Evolutionary conservation across 2,329 filamentous ascomycete species (phyloP), one percentile per base, ranked within the genome.

Genomic region (Penicillium palitans): DNA sequence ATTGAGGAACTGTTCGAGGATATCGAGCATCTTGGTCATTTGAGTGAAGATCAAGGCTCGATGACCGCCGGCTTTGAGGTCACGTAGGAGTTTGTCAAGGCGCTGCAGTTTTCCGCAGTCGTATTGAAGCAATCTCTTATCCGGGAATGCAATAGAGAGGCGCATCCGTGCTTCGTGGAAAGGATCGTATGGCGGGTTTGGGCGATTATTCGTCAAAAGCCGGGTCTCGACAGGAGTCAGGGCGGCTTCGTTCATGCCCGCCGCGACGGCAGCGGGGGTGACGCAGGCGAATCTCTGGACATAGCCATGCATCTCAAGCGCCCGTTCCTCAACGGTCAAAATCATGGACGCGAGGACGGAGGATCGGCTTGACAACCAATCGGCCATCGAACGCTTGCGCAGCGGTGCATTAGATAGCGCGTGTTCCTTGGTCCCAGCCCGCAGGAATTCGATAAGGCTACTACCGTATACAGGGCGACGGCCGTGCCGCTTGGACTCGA

Each of bases 1-100:
- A 71, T 97, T 98, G 66, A 99, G 85, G 72, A 99, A 99, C 66
- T 95, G 92, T 74, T 99, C 95, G 2, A 99, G 83, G 55, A 99
- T 96, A 73, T 99, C 93, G 19, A 99, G 83, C 46, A 98, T 95
- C 74, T 96, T 96, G 47, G 95, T 98, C 95, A 99, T 99, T 71
- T 99, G 95, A 0, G 96, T 98, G 76, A 99, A 99, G 72, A 99
- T 99, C 51, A 99, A 82, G 10, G 92, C 95, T 8, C 96, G 90
- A 70, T 98, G 95, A 1, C 93, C 92, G 40, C 91, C 92, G 2
- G 90, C 86, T 76, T 98, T 93, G 8, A 99, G 83, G 61, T 90
- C 88, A 10, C 95, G 89, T 15, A 99, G 83, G 2, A 99, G 83
- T 60, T 88, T 88, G 69, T 96, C 95, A 17, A 99, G 83, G 19